Evolutionary conservation across 192 early-diverging fungal species (phyloP).

Genomic region (Linnemannia zychae): DNA sequence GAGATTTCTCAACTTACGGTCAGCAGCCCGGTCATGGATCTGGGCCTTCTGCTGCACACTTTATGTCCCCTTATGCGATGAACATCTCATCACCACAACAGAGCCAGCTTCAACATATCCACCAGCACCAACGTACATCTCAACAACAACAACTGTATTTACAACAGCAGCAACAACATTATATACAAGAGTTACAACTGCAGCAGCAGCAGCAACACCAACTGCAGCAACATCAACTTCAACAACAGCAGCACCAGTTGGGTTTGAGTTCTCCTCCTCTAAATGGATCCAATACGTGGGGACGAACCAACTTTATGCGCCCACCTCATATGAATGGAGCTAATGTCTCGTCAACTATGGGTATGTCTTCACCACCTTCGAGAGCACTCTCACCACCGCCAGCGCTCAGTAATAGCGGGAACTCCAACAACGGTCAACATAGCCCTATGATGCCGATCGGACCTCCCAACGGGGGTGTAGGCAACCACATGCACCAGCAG

Average conservation of each 20-base stretch:
- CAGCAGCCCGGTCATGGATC: constrained; percentile 48
- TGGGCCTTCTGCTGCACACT: constrained; percentile 19
- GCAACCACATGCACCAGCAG: constrained; percentile 18
- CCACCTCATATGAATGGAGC: constrained; percentile 11
- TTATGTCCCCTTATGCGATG: constrained; percentile 44
- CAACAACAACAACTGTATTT: constrained; percentile 14
- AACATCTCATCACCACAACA: constrained; percentile 32
- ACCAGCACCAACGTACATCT: constrained; percentile 9
- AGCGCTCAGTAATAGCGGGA: background rate
- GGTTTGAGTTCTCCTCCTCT: constrained; percentile 20
- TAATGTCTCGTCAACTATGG: constrained; percentile 3
- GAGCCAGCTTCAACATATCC: constrained; percentile 11
- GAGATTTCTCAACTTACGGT: constrained; percentile 34
- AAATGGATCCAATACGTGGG: constrained; percentile 25
- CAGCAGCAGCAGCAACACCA: constrained; percentile 23
- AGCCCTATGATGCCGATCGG: constrained; percentile 7
- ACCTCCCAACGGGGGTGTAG: constrained; percentile 5
- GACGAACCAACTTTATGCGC: constrained; percentile 13
- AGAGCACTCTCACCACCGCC: constrained; percentile 19
- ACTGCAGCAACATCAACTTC: constrained; percentile 16
- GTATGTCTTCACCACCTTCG: constrained; percentile 27
- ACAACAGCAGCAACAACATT: constrained; percentile 21
- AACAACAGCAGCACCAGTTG: constrained; percentile 22
- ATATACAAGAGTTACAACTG: background rate
- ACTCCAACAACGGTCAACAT: constrained; percentile 2